phyloP scores from a whole-genome alignment of 106 monocot species.

The Apostasia shenzhenica region DNA sequence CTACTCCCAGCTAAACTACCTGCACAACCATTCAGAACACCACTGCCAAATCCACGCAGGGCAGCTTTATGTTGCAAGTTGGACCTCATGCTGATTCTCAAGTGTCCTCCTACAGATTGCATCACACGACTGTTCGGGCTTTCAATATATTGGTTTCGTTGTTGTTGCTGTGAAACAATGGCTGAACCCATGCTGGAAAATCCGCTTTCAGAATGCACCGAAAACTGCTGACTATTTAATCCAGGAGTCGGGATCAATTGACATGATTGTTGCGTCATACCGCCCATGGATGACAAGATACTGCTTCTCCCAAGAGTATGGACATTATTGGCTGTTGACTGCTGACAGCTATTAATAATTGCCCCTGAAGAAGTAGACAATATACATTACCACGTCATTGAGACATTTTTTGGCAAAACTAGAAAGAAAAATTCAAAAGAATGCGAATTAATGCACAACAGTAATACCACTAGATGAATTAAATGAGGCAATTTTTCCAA shows the following conservation, averaged over 20 bases:
- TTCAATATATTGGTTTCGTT: conserved; percentile 48
- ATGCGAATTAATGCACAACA: conserved; percentile 1
- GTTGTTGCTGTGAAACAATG: conserved; percentile 41
- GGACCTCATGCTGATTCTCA: conserved; percentile 34
- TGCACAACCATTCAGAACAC: conserved; percentile 40
- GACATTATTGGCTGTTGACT: conserved; percentile 29
- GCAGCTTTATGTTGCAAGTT: conserved; percentile 46
- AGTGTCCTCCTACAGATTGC: conserved; percentile 26
- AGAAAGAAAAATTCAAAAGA: background rate
- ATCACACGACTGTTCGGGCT: conserved; percentile 54
- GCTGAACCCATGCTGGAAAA: conserved; percentile 39
- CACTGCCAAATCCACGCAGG: conserved; percentile 26
- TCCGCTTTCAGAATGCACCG: conserved; percentile 41
- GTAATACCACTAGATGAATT: conserved; percentile 28
- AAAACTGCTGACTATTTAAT: conserved; percentile 48
- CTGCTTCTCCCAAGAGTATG: conserved; percentile 36
- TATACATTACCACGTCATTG: background rate
- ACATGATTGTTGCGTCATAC: conserved; percentile 37
- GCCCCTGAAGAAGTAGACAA: conserved; percentile 22
- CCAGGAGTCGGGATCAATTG: conserved; percentile 97
- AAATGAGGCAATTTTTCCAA: conserved; percentile 28
- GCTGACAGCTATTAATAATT: conserved; percentile 46
- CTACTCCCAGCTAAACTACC: conserved; percentile 39
- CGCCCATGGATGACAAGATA: conserved; percentile 29
- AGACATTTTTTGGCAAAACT: background rate